These are phyloP conservation scores for Brettanomyces bruxellensis DNA, from an alignment of 805 yeast species.

Conservation along the genomic window DNA sequence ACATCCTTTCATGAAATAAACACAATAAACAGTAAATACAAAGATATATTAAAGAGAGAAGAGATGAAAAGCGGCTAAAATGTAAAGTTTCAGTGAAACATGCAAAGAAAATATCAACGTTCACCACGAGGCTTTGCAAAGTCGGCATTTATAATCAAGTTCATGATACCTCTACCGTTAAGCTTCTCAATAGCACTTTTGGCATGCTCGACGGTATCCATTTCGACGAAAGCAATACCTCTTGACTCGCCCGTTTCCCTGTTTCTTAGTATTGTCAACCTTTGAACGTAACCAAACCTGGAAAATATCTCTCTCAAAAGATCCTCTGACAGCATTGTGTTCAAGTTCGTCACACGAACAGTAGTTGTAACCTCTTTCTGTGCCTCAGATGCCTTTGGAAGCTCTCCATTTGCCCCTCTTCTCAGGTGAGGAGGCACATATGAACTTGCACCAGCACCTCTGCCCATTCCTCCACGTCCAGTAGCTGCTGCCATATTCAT, in stretches of 20 bases:
- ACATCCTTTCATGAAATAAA: too few species aligned
- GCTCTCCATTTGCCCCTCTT: slow-evolving; percentile 29
- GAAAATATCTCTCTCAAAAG: slow-evolving; percentile 68
- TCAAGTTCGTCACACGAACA: slow-evolving; percentile 83
- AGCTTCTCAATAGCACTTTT: slow-evolving; percentile 65
- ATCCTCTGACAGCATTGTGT: slow-evolving; percentile 75
- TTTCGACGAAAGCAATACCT: slow-evolving; percentile 93
- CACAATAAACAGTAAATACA: too few species aligned
- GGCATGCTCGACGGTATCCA: slow-evolving; percentile 59
- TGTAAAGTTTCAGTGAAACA: background rate
- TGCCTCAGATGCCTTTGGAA: slow-evolving; percentile 15
- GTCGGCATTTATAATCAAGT: slow-evolving; percentile 64
- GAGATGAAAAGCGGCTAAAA: background rate
- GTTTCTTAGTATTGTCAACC: slow-evolving; percentile 80
- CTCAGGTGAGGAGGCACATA: slow-evolving; percentile 62
- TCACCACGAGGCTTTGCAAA: slow-evolving; percentile 40
- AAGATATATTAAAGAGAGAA: background rate
- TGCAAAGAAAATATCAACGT: background rate
- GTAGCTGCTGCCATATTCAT: slow-evolving; percentile 33
- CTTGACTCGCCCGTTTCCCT: slow-evolving; percentile 90
- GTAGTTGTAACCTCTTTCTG: slow-evolving; percentile 80
- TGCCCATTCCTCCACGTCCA: slow-evolving; percentile 16
- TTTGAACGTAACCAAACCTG: slow-evolving; percentile 56
- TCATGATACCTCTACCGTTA: slow-evolving; percentile 89
- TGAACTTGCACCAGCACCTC: slow-evolving; percentile 23